Percentiles rank a stretch among this genome's conserved stretches.
Evolutionary conservation across 257 asterid genomes (phyloP).

Genomic region (Solanum peruvianum): DNA sequence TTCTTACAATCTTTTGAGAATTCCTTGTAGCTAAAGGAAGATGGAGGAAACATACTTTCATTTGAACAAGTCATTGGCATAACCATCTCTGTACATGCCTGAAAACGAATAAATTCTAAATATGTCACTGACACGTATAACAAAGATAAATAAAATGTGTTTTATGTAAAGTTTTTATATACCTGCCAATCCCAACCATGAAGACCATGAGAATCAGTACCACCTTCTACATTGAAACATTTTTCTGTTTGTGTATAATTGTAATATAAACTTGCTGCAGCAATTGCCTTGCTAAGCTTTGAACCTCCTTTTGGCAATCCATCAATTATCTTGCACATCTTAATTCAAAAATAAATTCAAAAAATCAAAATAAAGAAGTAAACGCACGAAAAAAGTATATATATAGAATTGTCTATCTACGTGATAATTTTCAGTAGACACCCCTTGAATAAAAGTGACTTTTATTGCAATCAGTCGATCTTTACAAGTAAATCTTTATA

Average conservation of each 20-base stretch:
- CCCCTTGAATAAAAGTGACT: neutral
- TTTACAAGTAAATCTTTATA: neutral
- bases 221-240: conserved; percentile 49
- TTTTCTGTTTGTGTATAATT: conserved; percentile 48
- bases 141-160: neutral
- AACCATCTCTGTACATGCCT: conserved; percentile 90
- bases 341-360: neutral
- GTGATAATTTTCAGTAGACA: neutral
- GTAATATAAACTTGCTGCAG: conserved; percentile 71
- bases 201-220: conserved; percentile 49
- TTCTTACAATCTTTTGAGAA: conserved; percentile 22
- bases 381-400: neutral
- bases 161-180: neutral
- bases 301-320: conserved; percentile 29
- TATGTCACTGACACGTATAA: fast-evolving
- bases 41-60: conserved; percentile 64
- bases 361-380: neutral
- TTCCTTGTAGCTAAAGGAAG: conserved; percentile 40
- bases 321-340: conserved; percentile 75
- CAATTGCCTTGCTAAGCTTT: conserved; percentile 41
- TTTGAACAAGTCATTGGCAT: conserved; percentile 58
- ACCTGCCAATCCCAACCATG: conserved; percentile 86
- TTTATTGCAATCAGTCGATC: neutral
- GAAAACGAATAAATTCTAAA: neutral
- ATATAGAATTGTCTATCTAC: neutral